These are phyloP conservation scores for Monosporascus ibericus DNA, from an alignment of 2,329 filamentous ascomycete genomes.

Conservation along the genomic window DNA sequence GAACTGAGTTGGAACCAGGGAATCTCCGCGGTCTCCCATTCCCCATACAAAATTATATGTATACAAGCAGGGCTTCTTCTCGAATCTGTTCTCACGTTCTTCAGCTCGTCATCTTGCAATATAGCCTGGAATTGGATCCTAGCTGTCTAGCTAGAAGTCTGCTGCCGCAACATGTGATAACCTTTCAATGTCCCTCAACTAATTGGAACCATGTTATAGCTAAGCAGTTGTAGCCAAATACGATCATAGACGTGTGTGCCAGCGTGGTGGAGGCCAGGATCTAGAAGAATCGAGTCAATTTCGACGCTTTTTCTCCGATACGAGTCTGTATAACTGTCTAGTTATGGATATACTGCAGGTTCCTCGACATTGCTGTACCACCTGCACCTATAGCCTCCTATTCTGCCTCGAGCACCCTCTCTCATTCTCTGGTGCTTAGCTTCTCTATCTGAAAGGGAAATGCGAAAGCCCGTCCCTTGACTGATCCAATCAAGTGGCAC, in stretches of 20 bases:
- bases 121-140: too few species aligned
- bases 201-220: too few species aligned
- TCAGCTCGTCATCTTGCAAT: too few species aligned
- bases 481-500: conserved; percentile 7
- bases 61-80: too few species aligned
- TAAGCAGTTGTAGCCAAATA: background rate
- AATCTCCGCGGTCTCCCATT: too few species aligned
- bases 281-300: background rate
- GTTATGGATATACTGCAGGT: conserved; percentile 4
- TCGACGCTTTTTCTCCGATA: background rate
- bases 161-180: too few species aligned
- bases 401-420: background rate
- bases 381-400: background rate
- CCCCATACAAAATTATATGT: too few species aligned
- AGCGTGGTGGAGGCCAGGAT: too few species aligned
- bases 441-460: conserved; percentile 9
- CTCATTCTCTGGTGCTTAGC: conserved; percentile 1
- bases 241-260: background rate
- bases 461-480: conserved; percentile 4
- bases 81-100: too few species aligned
- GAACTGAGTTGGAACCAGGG: too few species aligned
- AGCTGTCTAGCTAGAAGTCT: too few species aligned
- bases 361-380: background rate
- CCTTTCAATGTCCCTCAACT: too few species aligned
- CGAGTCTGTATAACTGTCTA: background rate